phyloP scores from a whole-genome alignment of 192 early-diverging fungal genomes.

The Podila horticola region DNA sequence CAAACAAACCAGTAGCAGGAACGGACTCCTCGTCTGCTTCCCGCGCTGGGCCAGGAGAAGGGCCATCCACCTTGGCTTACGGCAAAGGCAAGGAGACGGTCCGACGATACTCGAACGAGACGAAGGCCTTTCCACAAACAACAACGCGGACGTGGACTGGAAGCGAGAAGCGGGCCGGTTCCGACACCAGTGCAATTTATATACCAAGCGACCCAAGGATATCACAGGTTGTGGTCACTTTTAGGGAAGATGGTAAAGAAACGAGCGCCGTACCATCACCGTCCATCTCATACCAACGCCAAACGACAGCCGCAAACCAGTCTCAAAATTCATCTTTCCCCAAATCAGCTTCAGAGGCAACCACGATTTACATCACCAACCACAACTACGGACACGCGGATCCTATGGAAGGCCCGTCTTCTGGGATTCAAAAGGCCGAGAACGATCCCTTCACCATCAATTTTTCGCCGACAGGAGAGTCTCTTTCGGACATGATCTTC shows the following conservation, averaged over 20 bases:
- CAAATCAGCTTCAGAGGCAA: slow-evolving; percentile 1
- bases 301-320: background rate
- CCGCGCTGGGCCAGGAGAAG: background rate
- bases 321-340: background rate
- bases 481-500: slow-evolving; percentile 37
- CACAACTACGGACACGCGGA: slow-evolving; percentile 8
- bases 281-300: background rate
- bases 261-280: background rate
- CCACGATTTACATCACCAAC: slow-evolving; percentile 25
- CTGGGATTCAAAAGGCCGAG: background rate
- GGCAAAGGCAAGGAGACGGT: slow-evolving; percentile 13
- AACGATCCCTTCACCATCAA: slow-evolving; percentile 10
- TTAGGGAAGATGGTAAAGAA: slow-evolving; percentile 3
- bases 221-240: slow-evolving; percentile 36
- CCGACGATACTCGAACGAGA: background rate
- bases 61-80: background rate
- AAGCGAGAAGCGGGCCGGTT: slow-evolving; percentile 6
- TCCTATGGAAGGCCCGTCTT: background rate
- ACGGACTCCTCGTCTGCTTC: background rate
- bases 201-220: slow-evolving; percentile 20
- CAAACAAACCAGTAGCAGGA: background rate
- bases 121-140: background rate
- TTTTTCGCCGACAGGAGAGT: slow-evolving; percentile 21
- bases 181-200: slow-evolving; percentile 9
- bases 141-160: slow-evolving; percentile 9